Percentiles rank a stretch among this genome's conserved stretches.
These are phyloP conservation scores for Blastobotrys arbuscula DNA, from an alignment of 1,139 yeast species.

Conservation along the genomic window DNA sequence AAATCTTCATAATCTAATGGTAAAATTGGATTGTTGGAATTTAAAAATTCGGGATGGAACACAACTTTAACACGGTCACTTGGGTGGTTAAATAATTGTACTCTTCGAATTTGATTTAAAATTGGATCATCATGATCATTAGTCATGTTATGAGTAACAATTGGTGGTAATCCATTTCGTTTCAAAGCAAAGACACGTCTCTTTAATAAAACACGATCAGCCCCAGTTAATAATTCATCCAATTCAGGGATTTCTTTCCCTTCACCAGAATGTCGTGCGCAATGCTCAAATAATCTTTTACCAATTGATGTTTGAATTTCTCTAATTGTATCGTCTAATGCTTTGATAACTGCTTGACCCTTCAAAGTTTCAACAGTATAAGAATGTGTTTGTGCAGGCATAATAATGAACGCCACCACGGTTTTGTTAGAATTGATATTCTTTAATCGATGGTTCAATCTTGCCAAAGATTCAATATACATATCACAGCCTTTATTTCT, in stretches of 20 bases:
- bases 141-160: slow-evolving; percentile 96
- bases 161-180: slow-evolving; percentile 84
- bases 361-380: slow-evolving; percentile 93
- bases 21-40: slow-evolving; percentile 89
- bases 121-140: slow-evolving; percentile 91
- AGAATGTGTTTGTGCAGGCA: slow-evolving; percentile 94
- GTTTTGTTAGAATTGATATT: slow-evolving; percentile 80
- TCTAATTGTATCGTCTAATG: slow-evolving; percentile 80
- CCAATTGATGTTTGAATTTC: slow-evolving; percentile 89
- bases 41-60: slow-evolving; percentile 96
- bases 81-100: slow-evolving; percentile 82
- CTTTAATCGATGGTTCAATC: slow-evolving; percentile 83
- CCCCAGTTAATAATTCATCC: slow-evolving; percentile 78
- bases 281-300: slow-evolving; percentile 81
- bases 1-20: slow-evolving; percentile 95
- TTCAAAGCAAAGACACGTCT: slow-evolving; percentile 91
- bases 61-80: slow-evolving; percentile 90
- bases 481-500: slow-evolving; percentile 96
- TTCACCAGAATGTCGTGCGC: slow-evolving; percentile 70
- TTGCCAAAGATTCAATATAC: slow-evolving; percentile 86
- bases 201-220: slow-evolving; percentile 84
- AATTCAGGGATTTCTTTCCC: slow-evolving; percentile 58
- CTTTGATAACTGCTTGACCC: slow-evolving; percentile 94
- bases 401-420: slow-evolving; percentile 94
- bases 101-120: slow-evolving; percentile 85